Evolutionary conservation across 202 grass and related monocot genomes (phyloP), one percentile per base, ranked within the genome.

Genomic region (Saccharum hybrid): DNA sequence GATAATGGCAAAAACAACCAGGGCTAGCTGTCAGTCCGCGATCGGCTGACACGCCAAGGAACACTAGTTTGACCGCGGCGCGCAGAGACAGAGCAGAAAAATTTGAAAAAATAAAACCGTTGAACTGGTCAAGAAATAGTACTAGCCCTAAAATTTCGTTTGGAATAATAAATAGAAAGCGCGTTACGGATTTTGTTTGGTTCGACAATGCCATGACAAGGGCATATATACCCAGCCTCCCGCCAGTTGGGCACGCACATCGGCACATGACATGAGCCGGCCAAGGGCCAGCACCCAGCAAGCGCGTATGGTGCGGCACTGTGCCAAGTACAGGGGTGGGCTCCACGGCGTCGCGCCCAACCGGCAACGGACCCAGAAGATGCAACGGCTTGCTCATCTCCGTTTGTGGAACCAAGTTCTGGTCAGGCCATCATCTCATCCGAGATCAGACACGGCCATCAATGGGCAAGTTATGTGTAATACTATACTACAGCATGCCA

Each of bases 221-320:
- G 31, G 65, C 78, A 30, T 69, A 39, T 68, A 40, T 10, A 6
- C 46, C 48, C 45, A 5, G 45, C 14, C 30, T 10, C 66, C 66
- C 4, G 79, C 79, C 79, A 61, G 66, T 34, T 61, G 79, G 66
- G 79, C 79, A 54, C 66, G 51, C 66, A 19, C 49, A 71, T 68
- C 45, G 71, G 71, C 70, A 73, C 71, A 51, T 33, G 26, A 21
- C 72, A 75, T 22, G 72, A 57, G 46, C 43, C 42, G 26, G 28
- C 42, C 26, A 5, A n/a, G 3, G 22, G 43, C 34, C 34, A 36
- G 34, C 34, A 36, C 34, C 70, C 43, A 51, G 43, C 45, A 73
- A 8, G 14, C 26, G 23, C 70, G 43, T 8, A 49, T 72, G 70
- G 70, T 26, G 23, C 22, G 9, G 15, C 41, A 33, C 76, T 64